These are phyloP conservation scores for Oehlia diaphana DNA, from an alignment of 192 early-diverging fungal genomes.

Conservation along the genomic window DNA sequence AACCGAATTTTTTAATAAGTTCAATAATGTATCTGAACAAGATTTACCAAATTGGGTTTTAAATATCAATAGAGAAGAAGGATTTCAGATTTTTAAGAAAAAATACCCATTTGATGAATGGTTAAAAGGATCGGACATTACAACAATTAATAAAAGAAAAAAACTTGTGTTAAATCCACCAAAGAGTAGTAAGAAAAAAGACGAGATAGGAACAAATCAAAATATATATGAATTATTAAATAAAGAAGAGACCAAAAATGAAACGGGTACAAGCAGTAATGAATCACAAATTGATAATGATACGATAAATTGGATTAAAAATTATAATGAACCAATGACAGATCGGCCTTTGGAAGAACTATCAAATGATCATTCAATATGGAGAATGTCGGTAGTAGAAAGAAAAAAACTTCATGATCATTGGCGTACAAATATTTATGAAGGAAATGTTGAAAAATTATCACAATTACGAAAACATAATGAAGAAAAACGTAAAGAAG, in stretches of 20 bases:
- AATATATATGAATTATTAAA: too few species aligned
- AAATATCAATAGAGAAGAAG: neutral
- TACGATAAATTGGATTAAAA: neutral
- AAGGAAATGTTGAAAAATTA: conserved; percentile 33
- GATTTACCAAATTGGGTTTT: neutral
- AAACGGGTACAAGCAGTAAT: neutral
- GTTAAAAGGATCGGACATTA: neutral
- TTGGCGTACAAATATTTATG: conserved; percentile 36
- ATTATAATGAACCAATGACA: neutral
- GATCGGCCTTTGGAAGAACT: neutral
- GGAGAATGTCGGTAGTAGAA: conserved; percentile 51
- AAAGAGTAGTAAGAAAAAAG: too few species aligned
- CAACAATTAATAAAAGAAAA: neutral
- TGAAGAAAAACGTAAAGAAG: neutral
- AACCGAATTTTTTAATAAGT: neutral
- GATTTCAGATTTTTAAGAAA: neutral
- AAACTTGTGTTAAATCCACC: neutral
- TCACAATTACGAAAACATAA: neutral
- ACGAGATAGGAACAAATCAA: too few species aligned
- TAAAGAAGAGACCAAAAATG: too few species aligned
- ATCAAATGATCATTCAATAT: conserved; percentile 36
- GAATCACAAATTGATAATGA: neutral
- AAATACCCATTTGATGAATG: neutral
- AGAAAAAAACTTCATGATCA: conserved; percentile 36
- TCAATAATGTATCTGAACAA: neutral